phyloP scores from a whole-genome alignment of 805 yeast species.

The Komagataella pseudopastoris region DNA sequence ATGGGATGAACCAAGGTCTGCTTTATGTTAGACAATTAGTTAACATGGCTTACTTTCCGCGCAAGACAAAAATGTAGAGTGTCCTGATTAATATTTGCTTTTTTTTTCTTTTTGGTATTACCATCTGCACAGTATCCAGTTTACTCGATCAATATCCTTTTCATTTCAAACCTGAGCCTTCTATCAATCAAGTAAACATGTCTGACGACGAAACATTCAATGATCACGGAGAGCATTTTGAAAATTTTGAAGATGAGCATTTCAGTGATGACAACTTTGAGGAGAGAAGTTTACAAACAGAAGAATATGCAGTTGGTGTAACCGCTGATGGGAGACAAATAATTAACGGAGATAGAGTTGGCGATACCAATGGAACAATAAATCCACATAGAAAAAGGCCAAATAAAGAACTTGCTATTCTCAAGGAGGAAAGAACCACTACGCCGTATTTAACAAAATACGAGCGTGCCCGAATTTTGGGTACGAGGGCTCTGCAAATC shows the following conservation, averaged over 20 bases:
- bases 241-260: conserved; percentile 78
- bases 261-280: conserved; percentile 18
- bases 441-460: conserved; percentile 99
- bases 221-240: conserved; percentile 56
- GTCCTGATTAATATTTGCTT: not conserved
- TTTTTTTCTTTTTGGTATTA: no score
- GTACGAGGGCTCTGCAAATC: conserved; percentile 94
- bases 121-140: no score
- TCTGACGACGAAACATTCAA: conserved; percentile 51
- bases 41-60: no score
- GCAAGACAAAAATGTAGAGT: not conserved
- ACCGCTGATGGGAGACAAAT: conserved; percentile 61
- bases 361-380: conserved; percentile 34
- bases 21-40: not conserved
- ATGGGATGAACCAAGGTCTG: not conserved
- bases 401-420: conserved; percentile 70
- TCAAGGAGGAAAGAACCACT: conserved; percentile 79
- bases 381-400: conserved; percentile 40
- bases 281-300: conserved; percentile 28
- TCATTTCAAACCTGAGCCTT: not conserved
- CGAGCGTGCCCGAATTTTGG: conserved; percentile 94
- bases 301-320: conserved; percentile 18
- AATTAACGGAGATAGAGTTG: conserved; percentile 48
- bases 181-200: conserved; percentile 16
- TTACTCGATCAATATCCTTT: not conserved